Base-by-base conservation (phyloP, 2,329 filamentous ascomycete genomes). In the Alternaria sp. region DNA sequence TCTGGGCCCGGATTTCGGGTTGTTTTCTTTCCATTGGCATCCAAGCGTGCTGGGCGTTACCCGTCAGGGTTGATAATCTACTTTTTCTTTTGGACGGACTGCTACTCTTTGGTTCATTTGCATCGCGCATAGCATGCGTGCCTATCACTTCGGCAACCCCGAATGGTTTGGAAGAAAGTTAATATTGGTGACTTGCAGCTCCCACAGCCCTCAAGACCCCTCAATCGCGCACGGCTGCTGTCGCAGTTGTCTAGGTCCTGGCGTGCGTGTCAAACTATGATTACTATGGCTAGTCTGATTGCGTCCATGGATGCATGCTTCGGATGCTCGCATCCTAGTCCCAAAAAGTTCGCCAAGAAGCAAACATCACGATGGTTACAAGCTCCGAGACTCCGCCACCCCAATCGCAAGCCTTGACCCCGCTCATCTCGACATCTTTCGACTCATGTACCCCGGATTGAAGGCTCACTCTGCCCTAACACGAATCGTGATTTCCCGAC, bases 401-500 rank as follows among this genome's bases (percentile, higher is more conserved):
- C 61, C 61, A 66, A 65, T 68, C 46, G 50, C 25, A 43, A 43
- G 47, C 26, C 32, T 19, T 19, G 17, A 43, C 46, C 36, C 44
- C 32, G 47, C 47, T 21, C 36, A 55, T 28, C 25, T 23, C 28
- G 30, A 36, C 56, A n/a, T 46, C 28, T 28, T 28, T 10, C 36
- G 55, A 56, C 58, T 51, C 61, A 40, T 64, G 47, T 52, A 10
- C 43, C 45, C 26, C 46, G 58, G 51, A 50, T 21, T 53, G 25
- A 25, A 25, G 25, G 28, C 56, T 57, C 36, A 13, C 32, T 52
- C 32, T 25, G 23, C 13, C 23, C 19, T 28, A 59, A 46, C 56
- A 67, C 59, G 66, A 68, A 21, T 68, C 63, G 59, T 40, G 11
- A 25, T 45, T 13, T 40, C 43, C 28, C 17, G 17, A 30, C 13